phyloP scores from a whole-genome alignment of 345 rosid genomes.

The Rhodomyrtus tomentosa region DNA sequence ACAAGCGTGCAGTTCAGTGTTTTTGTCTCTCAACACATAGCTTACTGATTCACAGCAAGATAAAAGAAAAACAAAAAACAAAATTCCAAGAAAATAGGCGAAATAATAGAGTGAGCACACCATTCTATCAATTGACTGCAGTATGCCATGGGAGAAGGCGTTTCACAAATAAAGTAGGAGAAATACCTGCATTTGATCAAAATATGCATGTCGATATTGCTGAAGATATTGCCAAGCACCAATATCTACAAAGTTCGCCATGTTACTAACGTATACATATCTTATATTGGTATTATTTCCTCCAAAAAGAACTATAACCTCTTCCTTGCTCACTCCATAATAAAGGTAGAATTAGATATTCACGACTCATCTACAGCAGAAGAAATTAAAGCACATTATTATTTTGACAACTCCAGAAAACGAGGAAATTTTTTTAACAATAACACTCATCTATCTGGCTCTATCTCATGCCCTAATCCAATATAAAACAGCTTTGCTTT shows the following conservation, averaged over 20 bases:
- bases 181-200: conserved; percentile 89
- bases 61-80: neutral
- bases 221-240: conserved; percentile 90
- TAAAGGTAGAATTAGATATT: neutral
- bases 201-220: conserved; percentile 78
- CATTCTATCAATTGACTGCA: neutral
- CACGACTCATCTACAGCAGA: neutral
- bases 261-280: neutral
- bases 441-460: neutral
- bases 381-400: neutral
- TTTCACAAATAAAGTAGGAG: neutral
- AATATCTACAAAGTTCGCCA: conserved; percentile 34
- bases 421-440: neutral
- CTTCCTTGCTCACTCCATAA: neutral
- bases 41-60: neutral
- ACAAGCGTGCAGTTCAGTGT: too few relatives aligned
- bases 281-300: neutral
- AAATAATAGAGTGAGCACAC: neutral
- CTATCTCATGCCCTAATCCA: neutral
- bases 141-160: neutral
- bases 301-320: neutral
- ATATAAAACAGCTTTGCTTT: neutral
- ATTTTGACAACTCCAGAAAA: neutral
- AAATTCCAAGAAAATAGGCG: neutral
- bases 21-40: too few relatives aligned